Percentiles rank a stretch among this genome's conserved stretches.
Evolutionary conservation across 2,329 filamentous ascomycete genomes (phyloP).

Genomic region (Cadophora gregata): DNA sequence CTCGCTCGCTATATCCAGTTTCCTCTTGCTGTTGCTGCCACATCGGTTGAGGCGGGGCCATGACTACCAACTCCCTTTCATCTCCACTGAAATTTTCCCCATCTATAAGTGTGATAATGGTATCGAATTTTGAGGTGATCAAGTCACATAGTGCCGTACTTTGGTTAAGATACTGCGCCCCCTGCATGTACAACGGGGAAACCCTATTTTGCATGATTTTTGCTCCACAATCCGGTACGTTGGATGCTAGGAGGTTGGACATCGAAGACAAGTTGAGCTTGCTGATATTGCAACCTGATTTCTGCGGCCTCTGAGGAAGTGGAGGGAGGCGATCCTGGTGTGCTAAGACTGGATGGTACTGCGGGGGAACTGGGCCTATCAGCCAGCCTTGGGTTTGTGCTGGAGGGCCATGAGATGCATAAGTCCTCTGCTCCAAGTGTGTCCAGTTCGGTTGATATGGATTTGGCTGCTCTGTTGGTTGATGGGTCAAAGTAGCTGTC

Average conservation of each 20-base stretch:
- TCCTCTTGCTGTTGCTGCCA: constrained; percentile 38
- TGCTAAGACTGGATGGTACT: constrained; percentile 34
- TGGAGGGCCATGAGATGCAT: constrained; percentile 18
- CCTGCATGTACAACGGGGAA: constrained; percentile 50
- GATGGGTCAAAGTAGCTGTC: constrained; percentile 16
- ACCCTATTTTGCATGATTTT: constrained; percentile 53
- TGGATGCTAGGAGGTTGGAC: constrained; percentile 45
- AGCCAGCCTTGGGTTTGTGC: constrained; percentile 32
- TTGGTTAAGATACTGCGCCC: constrained; percentile 53
- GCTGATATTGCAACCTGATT: constrained; percentile 27
- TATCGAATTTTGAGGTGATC: constrained; percentile 67
- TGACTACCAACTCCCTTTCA: constrained; percentile 57
- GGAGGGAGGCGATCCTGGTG: constrained; percentile 32
- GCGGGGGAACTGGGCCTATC: constrained; percentile 28
- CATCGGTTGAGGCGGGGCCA: constrained; percentile 28
- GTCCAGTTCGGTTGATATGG: constrained; percentile 27
- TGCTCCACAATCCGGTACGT: constrained; percentile 45
- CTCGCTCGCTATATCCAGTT: constrained; percentile 26
- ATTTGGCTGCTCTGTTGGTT: constrained; percentile 21
- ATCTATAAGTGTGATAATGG: constrained; percentile 76
- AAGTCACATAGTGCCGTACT: constrained; percentile 60
- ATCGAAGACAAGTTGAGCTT: constrained; percentile 38
- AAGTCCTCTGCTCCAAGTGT: constrained; percentile 27
- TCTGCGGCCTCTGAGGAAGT: constrained; percentile 30
- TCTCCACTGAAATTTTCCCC: constrained; percentile 59